Conservation (phyloP, 2,329 filamentous ascomycete species). For the Hypoxylon sp. region DNA sequence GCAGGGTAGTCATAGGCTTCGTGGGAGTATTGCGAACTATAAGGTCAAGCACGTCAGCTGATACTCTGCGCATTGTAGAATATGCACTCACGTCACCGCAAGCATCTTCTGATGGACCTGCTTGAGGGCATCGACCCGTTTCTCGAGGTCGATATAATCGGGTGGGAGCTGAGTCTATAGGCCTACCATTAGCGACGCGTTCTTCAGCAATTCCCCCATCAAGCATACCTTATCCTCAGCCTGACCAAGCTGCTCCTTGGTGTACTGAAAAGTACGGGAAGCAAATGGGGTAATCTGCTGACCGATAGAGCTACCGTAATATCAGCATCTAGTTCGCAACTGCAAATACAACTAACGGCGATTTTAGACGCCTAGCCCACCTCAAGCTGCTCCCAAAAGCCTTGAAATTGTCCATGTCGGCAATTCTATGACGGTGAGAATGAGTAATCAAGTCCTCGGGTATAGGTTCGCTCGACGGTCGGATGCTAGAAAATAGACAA, state of each 20-base stretch:
- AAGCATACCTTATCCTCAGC: slow-evolving; percentile 85
- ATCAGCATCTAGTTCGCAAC: slow-evolving; percentile 36
- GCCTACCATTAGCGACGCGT: slow-evolving; percentile 8
- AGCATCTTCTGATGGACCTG: slow-evolving; percentile 97
- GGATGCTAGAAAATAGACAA: slow-evolving; percentile 13
- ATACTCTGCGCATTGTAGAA: slow-evolving; percentile 3
- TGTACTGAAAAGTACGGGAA: slow-evolving; percentile 93
- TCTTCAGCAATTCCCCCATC: slow-evolving; percentile 1
- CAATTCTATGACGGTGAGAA: slow-evolving; percentile 11
- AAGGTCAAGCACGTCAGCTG: slow-evolving; percentile 40
- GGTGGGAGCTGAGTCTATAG: slow-evolving; percentile 90
- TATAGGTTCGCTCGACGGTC: background rate
- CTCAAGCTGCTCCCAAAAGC: slow-evolving; percentile 68
- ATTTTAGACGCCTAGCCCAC: slow-evolving; percentile 55
- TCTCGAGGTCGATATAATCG: slow-evolving; percentile 98
- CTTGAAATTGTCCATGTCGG: slow-evolving; percentile 68
- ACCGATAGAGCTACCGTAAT: slow-evolving; percentile 67
- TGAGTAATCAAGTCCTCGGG: background rate
- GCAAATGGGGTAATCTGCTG: slow-evolving; percentile 92
- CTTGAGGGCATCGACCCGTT: slow-evolving; percentile 97
- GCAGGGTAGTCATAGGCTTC: slow-evolving; percentile 93
- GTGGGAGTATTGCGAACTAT: slow-evolving; percentile 91
- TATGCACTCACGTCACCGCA: slow-evolving; percentile 83
- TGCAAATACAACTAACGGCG: slow-evolving; percentile 34
- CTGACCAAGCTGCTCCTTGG: slow-evolving; percentile 97